Evolutionary conservation across 1,284 basidiomycete genomes (phyloP).

Genomic region (Schizophyllum commune): DNA sequence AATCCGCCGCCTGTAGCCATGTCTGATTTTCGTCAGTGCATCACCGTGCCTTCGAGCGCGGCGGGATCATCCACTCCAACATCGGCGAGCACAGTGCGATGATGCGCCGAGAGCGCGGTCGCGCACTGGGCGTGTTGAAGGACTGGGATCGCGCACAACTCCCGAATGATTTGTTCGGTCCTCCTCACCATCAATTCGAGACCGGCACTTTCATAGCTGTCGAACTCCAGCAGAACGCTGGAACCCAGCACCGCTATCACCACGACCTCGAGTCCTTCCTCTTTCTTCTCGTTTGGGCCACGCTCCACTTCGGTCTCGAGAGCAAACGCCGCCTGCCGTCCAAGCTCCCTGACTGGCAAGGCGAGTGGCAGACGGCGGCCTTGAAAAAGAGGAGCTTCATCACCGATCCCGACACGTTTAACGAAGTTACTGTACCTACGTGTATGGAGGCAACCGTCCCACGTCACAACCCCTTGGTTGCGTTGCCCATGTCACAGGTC

Average conservation of each 20-base stretch:
- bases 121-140: background rate
- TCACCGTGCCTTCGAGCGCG: background rate
- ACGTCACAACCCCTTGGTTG: too few species aligned
- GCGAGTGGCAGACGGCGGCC: background rate
- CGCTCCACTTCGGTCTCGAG: background rate
- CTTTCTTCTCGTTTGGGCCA: background rate
- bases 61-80: background rate
- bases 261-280: background rate
- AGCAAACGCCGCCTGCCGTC: too few species aligned
- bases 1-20: too few species aligned
- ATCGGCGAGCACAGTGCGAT: background rate
- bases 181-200: background rate
- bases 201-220: background rate
- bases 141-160: background rate
- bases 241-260: background rate
- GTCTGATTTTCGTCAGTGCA: background rate
- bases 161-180: background rate
- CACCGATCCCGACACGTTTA: background rate
- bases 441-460: too few species aligned
- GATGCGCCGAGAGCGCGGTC: too few species aligned
- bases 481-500: too few species aligned
- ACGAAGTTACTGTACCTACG: too few species aligned
- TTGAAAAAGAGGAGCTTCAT: background rate
- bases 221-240: background rate
- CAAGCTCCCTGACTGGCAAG: background rate